Evolutionary conservation across 768 basidiomycete species (phyloP), one percentile per base, ranked within the genome.

Genomic region (Mrakia frigida): DNA sequence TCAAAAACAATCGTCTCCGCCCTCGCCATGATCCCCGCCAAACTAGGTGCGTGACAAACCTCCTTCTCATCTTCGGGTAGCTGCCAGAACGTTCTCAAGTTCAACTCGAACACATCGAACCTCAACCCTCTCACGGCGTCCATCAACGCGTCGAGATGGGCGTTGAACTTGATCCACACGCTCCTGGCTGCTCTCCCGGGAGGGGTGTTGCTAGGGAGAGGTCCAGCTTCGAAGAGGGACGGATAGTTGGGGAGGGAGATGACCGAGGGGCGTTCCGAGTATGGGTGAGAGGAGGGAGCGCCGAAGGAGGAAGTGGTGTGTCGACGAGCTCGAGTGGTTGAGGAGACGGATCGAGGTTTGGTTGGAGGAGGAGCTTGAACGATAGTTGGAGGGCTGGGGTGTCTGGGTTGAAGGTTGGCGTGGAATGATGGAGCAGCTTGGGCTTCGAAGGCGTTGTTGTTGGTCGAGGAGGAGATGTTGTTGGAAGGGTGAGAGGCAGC

Each of bases 1-100:
- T 94, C 92, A 83, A 93, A 95, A 35, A 93, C 89, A 80, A 93
- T 89, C 25, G 92, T 92, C 84, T 94, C 92, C 4, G 92, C 94
- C 81, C 90, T 91, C 25, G 91, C 90, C 90, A 97, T 92, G 78
- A 94, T 84, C 7, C 90, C 91, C 13, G 93, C 92, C 78, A 96
- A 90, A 6, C 90, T 91, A 61, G 93, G 92, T 10, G 92, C 92
- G 82, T 94, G 92, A 13, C 92, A 92, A 61, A 94, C 89, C 81
- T 93, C 91, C n/a, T 91, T 88, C 82, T 93, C 92, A 79, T 87
- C 87, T 28, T 90, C 90, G 76, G 85, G 86, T 76, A 94, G 83
- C 77, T 84, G 89, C 94, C 94, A 96, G 85, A 95, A 96, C 16
- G 89, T 88, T 67, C 93, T 88, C 61, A 94, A 84, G 80, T 92